These are phyloP conservation scores for Scopulariopsis brevicaulis DNA, from an alignment of 2,329 filamentous ascomycete species.

Conservation along the genomic window DNA sequence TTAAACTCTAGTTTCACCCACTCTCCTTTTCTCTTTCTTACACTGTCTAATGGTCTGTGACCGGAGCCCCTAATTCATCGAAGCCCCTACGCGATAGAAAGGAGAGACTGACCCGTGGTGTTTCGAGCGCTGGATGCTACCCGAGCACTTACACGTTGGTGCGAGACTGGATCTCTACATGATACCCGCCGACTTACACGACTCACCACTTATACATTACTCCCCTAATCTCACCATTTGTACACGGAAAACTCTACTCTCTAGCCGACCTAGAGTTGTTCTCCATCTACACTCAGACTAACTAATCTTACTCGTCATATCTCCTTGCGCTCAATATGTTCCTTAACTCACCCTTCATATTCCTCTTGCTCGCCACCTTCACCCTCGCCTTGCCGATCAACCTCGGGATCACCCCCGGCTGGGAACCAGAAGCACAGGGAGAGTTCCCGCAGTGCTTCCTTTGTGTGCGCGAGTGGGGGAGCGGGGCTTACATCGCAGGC, in stretches of 20 bases:
- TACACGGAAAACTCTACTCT: too few species aligned
- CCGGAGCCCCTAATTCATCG: neutral
- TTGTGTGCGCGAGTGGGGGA: conserved; percentile 22
- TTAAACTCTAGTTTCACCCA: neutral
- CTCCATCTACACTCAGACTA: neutral
- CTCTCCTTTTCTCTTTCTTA: neutral
- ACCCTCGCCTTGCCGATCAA: conserved; percentile 9
- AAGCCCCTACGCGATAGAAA: neutral
- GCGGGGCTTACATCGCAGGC: too few species aligned
- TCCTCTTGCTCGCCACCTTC: neutral
- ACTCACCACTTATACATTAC: neutral
- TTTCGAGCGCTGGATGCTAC: neutral
- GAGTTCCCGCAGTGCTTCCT: too few species aligned
- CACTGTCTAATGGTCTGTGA: neutral
- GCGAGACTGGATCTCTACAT: neutral
- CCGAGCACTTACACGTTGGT: neutral
- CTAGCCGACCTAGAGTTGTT: neutral
- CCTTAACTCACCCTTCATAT: neutral
- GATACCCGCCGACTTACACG: neutral
- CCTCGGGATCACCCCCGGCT: conserved; percentile 36
- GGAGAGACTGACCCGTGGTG: neutral
- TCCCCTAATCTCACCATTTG: neutral
- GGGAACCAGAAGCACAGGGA: conserved; percentile 26
- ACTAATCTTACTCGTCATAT: neutral
- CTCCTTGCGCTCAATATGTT: neutral